Percentiles rank a stretch among this genome's conserved stretches.
These are phyloP conservation scores for Tagetes patula DNA, from an alignment of 129 eudicot genomes.

Conservation along the genomic window DNA sequence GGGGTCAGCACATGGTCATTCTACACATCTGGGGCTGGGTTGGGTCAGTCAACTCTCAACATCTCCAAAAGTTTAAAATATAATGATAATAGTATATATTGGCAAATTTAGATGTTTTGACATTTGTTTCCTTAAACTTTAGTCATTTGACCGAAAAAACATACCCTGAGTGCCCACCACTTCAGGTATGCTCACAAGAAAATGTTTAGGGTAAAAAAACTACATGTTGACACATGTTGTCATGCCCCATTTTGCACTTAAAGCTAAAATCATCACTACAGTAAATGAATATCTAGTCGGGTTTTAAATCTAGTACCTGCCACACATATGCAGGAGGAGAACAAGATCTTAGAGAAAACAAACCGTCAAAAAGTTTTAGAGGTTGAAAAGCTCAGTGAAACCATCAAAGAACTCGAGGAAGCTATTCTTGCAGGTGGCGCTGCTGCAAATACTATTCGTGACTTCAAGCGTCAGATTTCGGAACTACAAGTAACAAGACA, in stretches of 20 bases:
- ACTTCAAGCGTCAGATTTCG: conserved; percentile 62
- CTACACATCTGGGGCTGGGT: not conserved
- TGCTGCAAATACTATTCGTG: conserved; percentile 74
- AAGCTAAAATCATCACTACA: not conserved
- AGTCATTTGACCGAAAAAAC: not conserved
- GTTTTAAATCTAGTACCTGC: not conserved
- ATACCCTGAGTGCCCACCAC: not conserved
- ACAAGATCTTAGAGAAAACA: conserved; percentile 78
- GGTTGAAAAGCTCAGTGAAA: conserved; percentile 83
- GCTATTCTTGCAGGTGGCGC: conserved; percentile 89
- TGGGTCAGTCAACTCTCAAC: not conserved
- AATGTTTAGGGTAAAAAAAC: not conserved
- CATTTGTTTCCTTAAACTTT: not conserved
- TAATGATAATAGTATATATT: not conserved
- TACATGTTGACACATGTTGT: not conserved
- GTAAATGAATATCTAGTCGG: not conserved
- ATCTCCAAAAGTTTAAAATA: too few species aligned
- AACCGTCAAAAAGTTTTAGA: conserved; percentile 85
- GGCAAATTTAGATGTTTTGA: not conserved
- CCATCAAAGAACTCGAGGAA: conserved; percentile 90
- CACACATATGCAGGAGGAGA: conserved; percentile 63
- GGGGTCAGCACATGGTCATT: not conserved
- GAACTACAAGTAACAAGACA: conserved; percentile 58
- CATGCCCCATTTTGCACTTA: not conserved
- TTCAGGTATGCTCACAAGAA: not conserved